A percentile compares a stretch with the other conserved stretches of the same genome.
Evolutionary conservation across 805 yeast species (phyloP).

Genomic region (Starmerella scarabaei): DNA sequence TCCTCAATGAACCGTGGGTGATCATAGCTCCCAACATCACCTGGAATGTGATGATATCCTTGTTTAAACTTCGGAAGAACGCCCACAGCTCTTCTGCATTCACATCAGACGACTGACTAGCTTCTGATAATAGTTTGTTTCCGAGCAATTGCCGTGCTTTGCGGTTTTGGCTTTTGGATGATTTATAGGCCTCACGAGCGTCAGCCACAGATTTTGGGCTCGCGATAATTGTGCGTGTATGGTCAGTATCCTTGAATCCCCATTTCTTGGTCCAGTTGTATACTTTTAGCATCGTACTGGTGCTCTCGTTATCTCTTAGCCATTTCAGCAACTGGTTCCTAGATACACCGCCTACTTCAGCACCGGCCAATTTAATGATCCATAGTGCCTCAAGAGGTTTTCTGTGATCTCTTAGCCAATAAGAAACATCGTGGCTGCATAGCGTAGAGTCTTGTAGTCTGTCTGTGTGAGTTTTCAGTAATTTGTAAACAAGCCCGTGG

Average conservation of each 20-base stretch:
- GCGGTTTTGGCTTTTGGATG: conserved; percentile 2
- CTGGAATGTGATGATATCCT: conserved; percentile 22
- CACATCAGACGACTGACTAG: background rate
- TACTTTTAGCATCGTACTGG: conserved; percentile 5
- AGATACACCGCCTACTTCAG: conserved; percentile 14
- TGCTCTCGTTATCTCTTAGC: conserved; percentile 9
- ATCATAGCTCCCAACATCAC: conserved; percentile 21
- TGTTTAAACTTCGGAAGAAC: conserved; percentile 18
- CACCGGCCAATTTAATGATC: conserved; percentile 21
- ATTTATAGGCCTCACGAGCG: conserved; percentile 18
- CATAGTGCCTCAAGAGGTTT: conserved; percentile 21
- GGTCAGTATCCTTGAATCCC: conserved; percentile 19
- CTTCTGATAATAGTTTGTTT: conserved; percentile 15
- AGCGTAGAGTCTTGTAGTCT: conserved; percentile 18
- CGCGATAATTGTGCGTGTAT: conserved; percentile 12
- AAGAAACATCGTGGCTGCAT: conserved; percentile 17
- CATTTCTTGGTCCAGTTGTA: conserved; percentile 21
- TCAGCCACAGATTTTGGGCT: conserved; percentile 12
- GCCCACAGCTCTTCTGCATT: conserved; percentile 7
- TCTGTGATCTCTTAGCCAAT: conserved; percentile 19
- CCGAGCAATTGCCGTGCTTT: conserved; percentile 12
- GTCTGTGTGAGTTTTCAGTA: conserved; percentile 15
- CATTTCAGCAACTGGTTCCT: conserved; percentile 20
- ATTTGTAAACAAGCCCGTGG: conserved; percentile 21
- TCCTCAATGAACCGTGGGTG: conserved; percentile 5